Percentiles rank a stretch among this genome's conserved stretches.
phyloP scores from a whole-genome alignment of 2,329 filamentous ascomycete genomes.

The Magnaporthiopsis poae region DNA sequence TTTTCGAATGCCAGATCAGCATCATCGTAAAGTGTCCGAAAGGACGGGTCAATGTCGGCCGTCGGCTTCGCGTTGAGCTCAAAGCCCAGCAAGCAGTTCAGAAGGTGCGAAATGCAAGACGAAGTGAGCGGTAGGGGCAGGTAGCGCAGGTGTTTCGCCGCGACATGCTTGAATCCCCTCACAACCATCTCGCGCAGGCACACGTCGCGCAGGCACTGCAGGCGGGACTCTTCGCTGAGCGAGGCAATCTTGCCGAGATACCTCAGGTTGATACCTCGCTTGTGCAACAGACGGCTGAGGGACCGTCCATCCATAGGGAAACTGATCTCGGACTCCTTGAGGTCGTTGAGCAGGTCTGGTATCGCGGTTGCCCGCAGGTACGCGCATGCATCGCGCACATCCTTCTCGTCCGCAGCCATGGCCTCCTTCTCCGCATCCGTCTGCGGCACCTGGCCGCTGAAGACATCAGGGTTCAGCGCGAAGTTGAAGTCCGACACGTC shows the following conservation, averaged over 20 bases:
- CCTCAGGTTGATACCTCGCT: slow-evolving; percentile 91
- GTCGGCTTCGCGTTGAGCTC: slow-evolving; percentile 67
- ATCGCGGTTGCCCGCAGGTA: slow-evolving; percentile 70
- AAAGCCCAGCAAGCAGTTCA: slow-evolving; percentile 84
- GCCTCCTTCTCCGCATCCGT: slow-evolving; percentile 82
- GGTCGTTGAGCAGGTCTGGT: slow-evolving; percentile 74
- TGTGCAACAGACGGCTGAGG: slow-evolving; percentile 78
- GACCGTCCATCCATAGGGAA: slow-evolving; percentile 99
- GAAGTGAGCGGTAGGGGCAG: slow-evolving; percentile 72
- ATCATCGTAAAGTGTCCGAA: slow-evolving; percentile 70
- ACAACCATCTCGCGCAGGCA: slow-evolving; percentile 85
- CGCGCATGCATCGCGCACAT: slow-evolving; percentile 73
- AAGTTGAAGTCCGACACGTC: slow-evolving; percentile 83
- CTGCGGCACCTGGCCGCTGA: slow-evolving; percentile 83
- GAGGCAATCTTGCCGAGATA: slow-evolving; percentile 81
- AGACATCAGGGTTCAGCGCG: slow-evolving; percentile 86
- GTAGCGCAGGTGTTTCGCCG: slow-evolving; percentile 67
- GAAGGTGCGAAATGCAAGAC: slow-evolving; percentile 70
- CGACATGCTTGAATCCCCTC: slow-evolving; percentile 90
- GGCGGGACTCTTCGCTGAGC: slow-evolving; percentile 58
- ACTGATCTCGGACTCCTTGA: slow-evolving; percentile 84
- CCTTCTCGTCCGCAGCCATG: slow-evolving; percentile 72
- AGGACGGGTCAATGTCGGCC: slow-evolving; percentile 63
- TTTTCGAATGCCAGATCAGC: slow-evolving; percentile 72
- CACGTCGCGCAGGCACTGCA: slow-evolving; percentile 68